These are phyloP conservation scores for Rubus parviflorus DNA, from an alignment of 306 rosid genomes.

Conservation along the genomic window DNA sequence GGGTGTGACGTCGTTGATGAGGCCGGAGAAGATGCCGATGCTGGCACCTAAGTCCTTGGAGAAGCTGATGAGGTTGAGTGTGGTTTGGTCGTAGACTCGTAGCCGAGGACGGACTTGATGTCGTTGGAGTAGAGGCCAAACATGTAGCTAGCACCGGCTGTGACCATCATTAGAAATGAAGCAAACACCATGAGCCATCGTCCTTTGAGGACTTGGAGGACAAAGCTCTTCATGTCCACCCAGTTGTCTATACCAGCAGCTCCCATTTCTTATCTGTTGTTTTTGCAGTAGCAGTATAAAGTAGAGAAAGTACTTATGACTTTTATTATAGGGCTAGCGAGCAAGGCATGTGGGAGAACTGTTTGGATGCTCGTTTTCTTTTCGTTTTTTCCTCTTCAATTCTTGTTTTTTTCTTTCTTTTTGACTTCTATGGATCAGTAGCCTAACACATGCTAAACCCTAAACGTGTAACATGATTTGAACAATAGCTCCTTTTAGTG, in stretches of 20 bases:
- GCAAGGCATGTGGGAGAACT: too few species aligned
- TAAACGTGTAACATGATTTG: too few species aligned
- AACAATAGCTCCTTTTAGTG: too few species aligned
- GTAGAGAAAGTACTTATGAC: too few species aligned
- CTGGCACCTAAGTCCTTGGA: conserved; percentile 41
- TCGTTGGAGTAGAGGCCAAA: conserved; percentile 47
- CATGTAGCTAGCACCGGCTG: conserved; percentile 42
- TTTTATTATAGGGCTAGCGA: too few species aligned
- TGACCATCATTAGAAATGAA: conserved; percentile 42
- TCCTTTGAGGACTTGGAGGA: conserved; percentile 27
- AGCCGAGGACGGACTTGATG: conserved; percentile 36
- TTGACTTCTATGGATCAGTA: too few species aligned
- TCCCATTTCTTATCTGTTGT: not conserved
- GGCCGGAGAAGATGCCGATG: conserved; percentile 36
- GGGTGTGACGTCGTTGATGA: conserved; percentile 37
- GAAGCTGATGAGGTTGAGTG: conserved; percentile 44
- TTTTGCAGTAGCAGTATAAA: not conserved
- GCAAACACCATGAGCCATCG: conserved; percentile 46
- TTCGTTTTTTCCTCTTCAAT: too few species aligned
- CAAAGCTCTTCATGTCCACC: conserved; percentile 17
- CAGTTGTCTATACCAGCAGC: not conserved
- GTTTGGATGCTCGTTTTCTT: too few species aligned
- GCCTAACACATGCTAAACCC: too few species aligned
- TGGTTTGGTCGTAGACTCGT: conserved; percentile 51
- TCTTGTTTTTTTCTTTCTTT: too few species aligned